Evolutionary conservation across 495 filamentous ascomycete species (phyloP).

Genomic region (Tirmania nivea): DNA sequence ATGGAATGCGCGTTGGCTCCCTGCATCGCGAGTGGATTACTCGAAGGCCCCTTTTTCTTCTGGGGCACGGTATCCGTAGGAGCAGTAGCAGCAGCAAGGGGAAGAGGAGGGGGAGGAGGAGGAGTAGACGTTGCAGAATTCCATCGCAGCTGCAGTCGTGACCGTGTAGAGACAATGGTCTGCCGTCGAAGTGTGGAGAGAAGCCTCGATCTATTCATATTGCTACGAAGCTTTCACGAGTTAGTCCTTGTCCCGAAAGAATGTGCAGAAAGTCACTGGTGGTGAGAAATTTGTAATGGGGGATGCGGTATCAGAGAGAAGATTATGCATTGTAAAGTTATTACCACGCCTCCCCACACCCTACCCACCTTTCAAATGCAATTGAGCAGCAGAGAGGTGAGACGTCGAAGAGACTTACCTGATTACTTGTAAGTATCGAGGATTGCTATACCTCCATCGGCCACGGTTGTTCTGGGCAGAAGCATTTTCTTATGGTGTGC

Average conservation of each 20-base stretch:
- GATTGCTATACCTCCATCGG: neutral
- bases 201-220: neutral
- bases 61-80: neutral
- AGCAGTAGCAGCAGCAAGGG: too few species aligned
- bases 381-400: neutral
- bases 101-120: too few species aligned
- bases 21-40: conserved; percentile 6
- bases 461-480: too few species aligned
- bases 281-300: neutral
- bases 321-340: conserved; percentile 12
- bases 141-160: neutral
- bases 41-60: neutral
- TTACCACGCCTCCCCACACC: neutral
- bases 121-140: neutral
- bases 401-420: conserved; percentile 4
- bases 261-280: neutral
- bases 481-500: too few species aligned
- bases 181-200: neutral
- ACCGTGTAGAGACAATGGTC: neutral
- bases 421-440: conserved; percentile 3
- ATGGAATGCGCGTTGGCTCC: conserved; percentile 11
- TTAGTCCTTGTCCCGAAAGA: neutral
- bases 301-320: conserved; percentile 17
- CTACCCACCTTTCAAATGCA: neutral
- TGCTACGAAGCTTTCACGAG: neutral